phyloP scores from a whole-genome alignment of 306 rosid species.

The Dalbergia cultrata region DNA sequence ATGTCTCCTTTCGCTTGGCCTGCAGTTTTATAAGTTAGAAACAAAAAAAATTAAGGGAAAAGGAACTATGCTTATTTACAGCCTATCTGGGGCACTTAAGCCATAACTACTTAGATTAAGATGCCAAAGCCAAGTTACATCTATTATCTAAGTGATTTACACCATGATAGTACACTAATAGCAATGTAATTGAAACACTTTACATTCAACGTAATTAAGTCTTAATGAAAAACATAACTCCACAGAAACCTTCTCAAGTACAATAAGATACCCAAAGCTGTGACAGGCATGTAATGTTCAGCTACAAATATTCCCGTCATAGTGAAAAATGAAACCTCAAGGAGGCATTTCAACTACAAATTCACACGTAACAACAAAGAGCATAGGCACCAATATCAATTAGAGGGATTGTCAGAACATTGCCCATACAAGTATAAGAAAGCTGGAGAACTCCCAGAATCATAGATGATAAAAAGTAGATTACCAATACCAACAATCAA shows the following conservation, averaged over 20 bases:
- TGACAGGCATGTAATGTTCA: conserved; percentile 7
- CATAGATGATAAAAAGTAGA: conserved; percentile 32
- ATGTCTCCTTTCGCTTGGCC: conserved; percentile 92
- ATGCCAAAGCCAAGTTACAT: conserved; percentile 28
- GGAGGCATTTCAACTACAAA: conserved; percentile 32
- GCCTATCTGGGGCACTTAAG: conserved; percentile 18
- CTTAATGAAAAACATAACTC: conserved; percentile 24
- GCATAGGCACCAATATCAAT: conserved; percentile 10
- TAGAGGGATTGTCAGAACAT: conserved; percentile 4
- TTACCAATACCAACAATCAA: conserved; percentile 13
- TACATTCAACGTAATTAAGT: conserved; percentile 17
- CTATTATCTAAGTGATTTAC: background rate
- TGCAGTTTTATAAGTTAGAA: conserved; percentile 36
- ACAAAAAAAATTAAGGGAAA: background rate
- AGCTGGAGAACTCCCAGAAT: conserved; percentile 19
- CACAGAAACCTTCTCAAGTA: conserved; percentile 26
- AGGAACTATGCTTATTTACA: conserved; percentile 13
- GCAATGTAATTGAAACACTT: conserved; percentile 16
- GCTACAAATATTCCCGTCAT: background rate
- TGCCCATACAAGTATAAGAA: conserved; percentile 1
- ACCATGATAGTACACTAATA: conserved; percentile 6
- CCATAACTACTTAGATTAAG: background rate
- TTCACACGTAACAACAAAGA: conserved; percentile 18
- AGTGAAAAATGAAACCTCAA: background rate
- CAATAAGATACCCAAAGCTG: background rate